Percentiles rank a stretch among this genome's conserved stretches.
Evolutionary conservation across 176 grass and related monocot species (phyloP).

Genomic region (Oryza glumipatula): DNA sequence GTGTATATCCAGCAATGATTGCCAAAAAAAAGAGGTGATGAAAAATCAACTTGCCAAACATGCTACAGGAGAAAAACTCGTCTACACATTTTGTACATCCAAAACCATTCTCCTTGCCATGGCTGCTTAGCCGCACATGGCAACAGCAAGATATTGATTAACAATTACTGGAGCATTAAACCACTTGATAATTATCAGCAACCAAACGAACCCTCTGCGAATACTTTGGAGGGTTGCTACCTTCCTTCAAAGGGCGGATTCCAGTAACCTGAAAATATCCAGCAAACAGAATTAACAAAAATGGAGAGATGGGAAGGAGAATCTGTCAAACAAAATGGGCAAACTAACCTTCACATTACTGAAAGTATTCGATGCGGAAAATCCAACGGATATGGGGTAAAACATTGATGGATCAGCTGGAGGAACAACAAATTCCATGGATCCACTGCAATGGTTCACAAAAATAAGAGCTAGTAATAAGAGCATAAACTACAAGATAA

Average conservation of each 20-base stretch:
- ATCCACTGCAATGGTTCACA: constrained; percentile 47
- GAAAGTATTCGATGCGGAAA: constrained; percentile 74
- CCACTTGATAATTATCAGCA: constrained; percentile 67
- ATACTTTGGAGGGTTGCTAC: constrained; percentile 55
- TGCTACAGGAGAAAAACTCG: too few species aligned
- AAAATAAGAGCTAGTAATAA: constrained; percentile 2
- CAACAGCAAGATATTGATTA: too few species aligned
- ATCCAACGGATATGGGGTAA: constrained; percentile 74
- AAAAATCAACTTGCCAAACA: too few species aligned
- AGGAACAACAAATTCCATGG: constrained; percentile 81
- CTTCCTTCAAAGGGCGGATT: constrained; percentile 58
- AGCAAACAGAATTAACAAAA: constrained; percentile 7
- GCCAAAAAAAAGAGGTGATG: too few species aligned
- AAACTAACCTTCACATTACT: constrained; percentile 73
- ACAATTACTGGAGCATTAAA: constrained; percentile 27
- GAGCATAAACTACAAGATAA: too few species aligned
- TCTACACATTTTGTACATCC: too few species aligned
- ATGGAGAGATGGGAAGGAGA: background rate
- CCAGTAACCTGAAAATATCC: constrained; percentile 47
- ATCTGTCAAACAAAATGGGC: background rate
- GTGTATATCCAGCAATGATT: too few species aligned
- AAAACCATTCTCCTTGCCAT: too few species aligned
- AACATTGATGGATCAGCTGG: constrained; percentile 72
- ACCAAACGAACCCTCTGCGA: constrained; percentile 64
- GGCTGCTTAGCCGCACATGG: too few species aligned